Conservation (phyloP, 2,329 filamentous ascomycete genomes). For the Aspergillus fijiensis region DNA sequence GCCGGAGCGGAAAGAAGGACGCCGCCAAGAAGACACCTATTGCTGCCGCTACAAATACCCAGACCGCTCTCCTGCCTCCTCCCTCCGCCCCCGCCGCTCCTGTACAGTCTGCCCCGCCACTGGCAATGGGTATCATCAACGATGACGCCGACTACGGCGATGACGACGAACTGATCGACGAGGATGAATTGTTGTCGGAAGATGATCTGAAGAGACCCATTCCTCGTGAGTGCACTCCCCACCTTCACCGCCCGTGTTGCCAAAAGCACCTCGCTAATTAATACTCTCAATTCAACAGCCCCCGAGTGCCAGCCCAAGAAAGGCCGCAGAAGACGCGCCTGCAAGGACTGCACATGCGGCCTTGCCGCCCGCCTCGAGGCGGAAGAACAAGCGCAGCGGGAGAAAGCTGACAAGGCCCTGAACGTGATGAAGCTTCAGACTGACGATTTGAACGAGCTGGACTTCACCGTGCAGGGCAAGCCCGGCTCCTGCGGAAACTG, state of each 20-base stretch:
- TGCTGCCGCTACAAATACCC: not conserved
- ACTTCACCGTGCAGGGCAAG: conserved; percentile 98
- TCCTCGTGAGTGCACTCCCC: conserved; percentile 64
- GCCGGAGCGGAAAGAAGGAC: conserved; percentile 61
- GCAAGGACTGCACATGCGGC: conserved; percentile 97
- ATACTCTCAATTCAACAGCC: conserved; percentile 50
- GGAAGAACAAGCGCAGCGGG: conserved; percentile 73
- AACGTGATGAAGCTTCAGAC: conserved; percentile 63
- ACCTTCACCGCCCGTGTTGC: not conserved
- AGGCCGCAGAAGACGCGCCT: conserved; percentile 78
- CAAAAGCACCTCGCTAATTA: conserved; percentile 7
- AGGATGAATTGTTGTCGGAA: conserved; percentile 73
- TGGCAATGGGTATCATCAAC: conserved; percentile 11
- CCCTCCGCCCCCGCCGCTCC: not conserved
- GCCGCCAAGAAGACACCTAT: conserved; percentile 21
- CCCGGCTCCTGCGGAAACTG: conserved; percentile 94
- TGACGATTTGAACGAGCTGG: conserved; percentile 81
- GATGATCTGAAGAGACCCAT: conserved; percentile 78
- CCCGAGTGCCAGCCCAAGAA: conserved; percentile 83
- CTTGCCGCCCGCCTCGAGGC: conserved; percentile 79
- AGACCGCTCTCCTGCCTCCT: not conserved
- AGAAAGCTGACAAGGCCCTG: conserved; percentile 59
- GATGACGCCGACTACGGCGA: conserved; percentile 15
- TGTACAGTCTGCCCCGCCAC: conserved; percentile 3
- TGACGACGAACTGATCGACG: conserved; percentile 18